Percentiles rank a stretch among this genome's conserved stretches.
Evolutionary conservation across 2,329 filamentous ascomycete species (phyloP).

Genomic region (Colletotrichum sp.): DNA sequence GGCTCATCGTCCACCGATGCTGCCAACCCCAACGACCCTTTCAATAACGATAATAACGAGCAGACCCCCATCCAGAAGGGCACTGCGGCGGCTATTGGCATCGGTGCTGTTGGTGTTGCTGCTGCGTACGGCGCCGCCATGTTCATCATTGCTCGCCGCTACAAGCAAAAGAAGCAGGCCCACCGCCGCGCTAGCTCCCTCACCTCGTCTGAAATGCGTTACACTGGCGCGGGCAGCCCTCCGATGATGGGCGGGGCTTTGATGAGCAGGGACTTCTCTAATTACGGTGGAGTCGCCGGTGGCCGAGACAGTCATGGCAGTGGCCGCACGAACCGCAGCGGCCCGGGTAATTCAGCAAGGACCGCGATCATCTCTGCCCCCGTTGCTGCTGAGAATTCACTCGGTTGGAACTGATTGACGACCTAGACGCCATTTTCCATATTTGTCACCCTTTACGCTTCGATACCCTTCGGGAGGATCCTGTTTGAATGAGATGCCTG

Average conservation of each 20-base stretch:
- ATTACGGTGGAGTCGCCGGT: conserved; percentile 55
- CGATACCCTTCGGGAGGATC: conserved; percentile 25
- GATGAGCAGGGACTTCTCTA: conserved; percentile 60
- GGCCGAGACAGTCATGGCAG: conserved; percentile 69
- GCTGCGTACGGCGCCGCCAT: conserved; percentile 92
- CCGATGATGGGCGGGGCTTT: conserved; percentile 75
- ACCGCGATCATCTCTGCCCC: conserved; percentile 82
- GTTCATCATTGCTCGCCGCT: conserved; percentile 90
- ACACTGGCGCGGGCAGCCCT: conserved; percentile 54
- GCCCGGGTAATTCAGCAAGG: conserved; percentile 57
- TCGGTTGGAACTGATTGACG: conserved; percentile 85
- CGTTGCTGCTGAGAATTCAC: conserved; percentile 90
- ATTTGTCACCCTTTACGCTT: conserved; percentile 20
- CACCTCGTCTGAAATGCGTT: conserved; percentile 60
- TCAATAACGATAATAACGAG: conserved; percentile 48
- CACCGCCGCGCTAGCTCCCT: conserved; percentile 82
- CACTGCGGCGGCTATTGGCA: conserved; percentile 72
- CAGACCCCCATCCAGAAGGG: conserved; percentile 65
- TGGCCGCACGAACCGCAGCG: conserved; percentile 55
- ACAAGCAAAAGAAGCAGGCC: conserved; percentile 82
- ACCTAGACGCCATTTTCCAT: conserved; percentile 30
- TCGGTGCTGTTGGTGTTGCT: conserved; percentile 79
- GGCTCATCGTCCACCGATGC: conserved; percentile 39
- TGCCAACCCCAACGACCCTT: conserved; percentile 45
- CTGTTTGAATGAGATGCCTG: conserved; percentile 16